These are phyloP conservation scores for Blumeria hordei DNA, from an alignment of 2,329 filamentous ascomycete genomes.

Conservation along the genomic window DNA sequence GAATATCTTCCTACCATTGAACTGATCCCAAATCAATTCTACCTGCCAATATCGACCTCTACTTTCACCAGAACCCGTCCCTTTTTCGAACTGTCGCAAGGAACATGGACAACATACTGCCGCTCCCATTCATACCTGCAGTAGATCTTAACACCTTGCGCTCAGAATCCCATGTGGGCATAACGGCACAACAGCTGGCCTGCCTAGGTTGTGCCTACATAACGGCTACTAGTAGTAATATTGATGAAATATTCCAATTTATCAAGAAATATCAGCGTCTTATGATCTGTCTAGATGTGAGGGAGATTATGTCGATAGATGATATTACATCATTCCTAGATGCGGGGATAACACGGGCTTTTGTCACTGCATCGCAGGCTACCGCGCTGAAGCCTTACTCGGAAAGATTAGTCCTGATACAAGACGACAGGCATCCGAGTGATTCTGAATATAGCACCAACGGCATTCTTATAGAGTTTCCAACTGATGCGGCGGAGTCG, in stretches of 20 bases:
- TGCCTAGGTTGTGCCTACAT: constrained; percentile 35
- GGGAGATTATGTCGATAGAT: constrained; percentile 39
- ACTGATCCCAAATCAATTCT: too few relatives aligned
- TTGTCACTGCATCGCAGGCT: constrained; percentile 51
- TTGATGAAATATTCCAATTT: constrained; percentile 17
- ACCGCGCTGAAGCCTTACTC: constrained; percentile 30
- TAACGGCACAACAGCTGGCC: constrained; percentile 31
- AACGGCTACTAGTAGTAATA: constrained; percentile 18
- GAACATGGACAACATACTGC: constrained; percentile 37
- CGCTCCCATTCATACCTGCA: constrained; percentile 36
- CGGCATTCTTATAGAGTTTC: constrained; percentile 13
- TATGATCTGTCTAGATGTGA: constrained; percentile 54
- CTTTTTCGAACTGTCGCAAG: too few relatives aligned
- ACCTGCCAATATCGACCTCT: too few relatives aligned
- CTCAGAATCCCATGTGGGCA: constrained; percentile 25
- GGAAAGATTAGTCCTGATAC: constrained; percentile 28
- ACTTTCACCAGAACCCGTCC: too few relatives aligned
- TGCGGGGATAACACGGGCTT: constrained; percentile 61
- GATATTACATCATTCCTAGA: constrained; percentile 66
- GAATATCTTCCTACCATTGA: too few relatives aligned
- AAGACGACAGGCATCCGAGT: constrained; percentile 3
- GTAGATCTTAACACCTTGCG: constrained; percentile 27
- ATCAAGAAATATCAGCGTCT: constrained; percentile 26
- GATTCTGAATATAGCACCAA: constrained; percentile 8
- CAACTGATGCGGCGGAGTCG: constrained; percentile 12